Evolutionary conservation across 148 eudicot species (phyloP).

Genomic region (Fagopyrum homotropicum): DNA sequence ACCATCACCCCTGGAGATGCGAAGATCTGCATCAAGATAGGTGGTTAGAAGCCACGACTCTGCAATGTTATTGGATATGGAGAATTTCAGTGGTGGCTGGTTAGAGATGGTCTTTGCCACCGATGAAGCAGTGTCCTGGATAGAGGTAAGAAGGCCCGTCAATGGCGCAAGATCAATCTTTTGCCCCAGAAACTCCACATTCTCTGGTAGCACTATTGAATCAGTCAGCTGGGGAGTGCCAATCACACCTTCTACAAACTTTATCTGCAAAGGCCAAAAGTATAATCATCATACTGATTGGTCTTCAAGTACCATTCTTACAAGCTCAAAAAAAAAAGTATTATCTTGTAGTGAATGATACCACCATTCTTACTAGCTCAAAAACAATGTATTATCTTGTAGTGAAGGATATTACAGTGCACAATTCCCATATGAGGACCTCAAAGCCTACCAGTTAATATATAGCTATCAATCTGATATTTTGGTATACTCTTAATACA

Average conservation of each 20-base stretch:
- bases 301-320: not conserved
- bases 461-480: too few species aligned
- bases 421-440: not conserved
- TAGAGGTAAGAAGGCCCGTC: slow-evolving; percentile 55
- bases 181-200: slow-evolving; percentile 74
- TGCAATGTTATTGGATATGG: slow-evolving; percentile 39
- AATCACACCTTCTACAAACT: slow-evolving; percentile 72
- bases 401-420: not conserved
- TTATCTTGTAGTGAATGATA: too few species aligned
- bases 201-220: slow-evolving; percentile 67
- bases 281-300: not conserved
- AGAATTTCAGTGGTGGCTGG: slow-evolving; percentile 76
- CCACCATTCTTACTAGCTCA: too few species aligned
- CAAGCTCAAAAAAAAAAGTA: not conserved
- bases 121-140: slow-evolving; percentile 79
- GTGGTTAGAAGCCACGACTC: slow-evolving; percentile 88
- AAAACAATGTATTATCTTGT: too few species aligned
- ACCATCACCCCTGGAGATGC: slow-evolving; percentile 87
- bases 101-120: slow-evolving; percentile 68
- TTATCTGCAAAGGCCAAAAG: slow-evolving; percentile 36
- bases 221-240: slow-evolving; percentile 88
- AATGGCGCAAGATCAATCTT: slow-evolving; percentile 70
- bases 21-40: slow-evolving; percentile 76
- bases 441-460: not conserved
- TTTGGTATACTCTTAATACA: too few species aligned